Base-by-base conservation (phyloP, 371 early-diverging fungal genomes). In the Batrachochytrium dendrobatidis region DNA sequence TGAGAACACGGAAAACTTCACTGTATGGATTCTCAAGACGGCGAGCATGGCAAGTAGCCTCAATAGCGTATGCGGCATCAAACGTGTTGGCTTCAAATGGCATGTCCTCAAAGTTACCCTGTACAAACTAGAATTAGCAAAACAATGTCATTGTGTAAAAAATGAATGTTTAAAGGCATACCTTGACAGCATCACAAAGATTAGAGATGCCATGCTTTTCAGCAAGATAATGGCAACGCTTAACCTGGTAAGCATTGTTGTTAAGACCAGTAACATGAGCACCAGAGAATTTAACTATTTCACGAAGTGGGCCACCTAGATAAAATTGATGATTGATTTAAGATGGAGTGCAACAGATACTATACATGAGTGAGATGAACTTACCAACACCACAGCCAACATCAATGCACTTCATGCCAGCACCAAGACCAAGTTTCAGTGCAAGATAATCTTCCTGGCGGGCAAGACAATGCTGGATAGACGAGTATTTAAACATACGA, bases 181-280 rank as follows among this genome's bases (percentile, higher is more conserved):
- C 66, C 61, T 74, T 72, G 46, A 67, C 63, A 12, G 70, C 76
- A 24, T 50, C 58, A 62, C 67, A 67, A 25, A 70, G 58, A 28
- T 49, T 53, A 22, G 66, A 53, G 49, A 91, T 76, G 18, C 84
- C 82, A 43, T 73, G 69, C 62, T 80, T 81, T 51, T 73, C 71
- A 56, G 91, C 86, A 62, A 92, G 87, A 49, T 82, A 77, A 18
- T 64, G 69, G 55, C 90, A 91, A 24, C 92, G 81, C 63, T 85
- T 73, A 48, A 94, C 78, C 75, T 95, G 95, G 68, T 94, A 94
- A 48, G 87, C 89, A 69, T 94, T 95, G 83, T 94, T 95, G 78
- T 95, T 95, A 53, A 95, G 71, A 20, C 94, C 94, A 17, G 88
- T 88, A 59, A 95, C 75, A 62, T 87, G 85, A 33, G 92, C 91